Evolutionary conservation across 768 basidiomycete species (phyloP).

Genomic region (Pleurotus ostreatus): DNA sequence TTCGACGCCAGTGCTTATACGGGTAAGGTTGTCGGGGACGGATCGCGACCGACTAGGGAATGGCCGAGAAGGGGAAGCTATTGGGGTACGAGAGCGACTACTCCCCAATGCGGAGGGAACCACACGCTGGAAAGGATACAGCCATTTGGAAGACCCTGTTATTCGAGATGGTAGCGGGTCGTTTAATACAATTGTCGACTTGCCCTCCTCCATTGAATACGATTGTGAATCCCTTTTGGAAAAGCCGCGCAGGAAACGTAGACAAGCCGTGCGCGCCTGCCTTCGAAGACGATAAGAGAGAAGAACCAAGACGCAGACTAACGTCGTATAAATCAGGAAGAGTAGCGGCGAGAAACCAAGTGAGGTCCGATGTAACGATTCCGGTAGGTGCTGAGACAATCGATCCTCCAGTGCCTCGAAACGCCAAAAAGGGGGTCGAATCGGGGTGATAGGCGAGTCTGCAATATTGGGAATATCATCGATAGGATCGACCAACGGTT

Average conservation of each 20-base stretch:
- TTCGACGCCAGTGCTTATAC: slow-evolving; percentile 16
- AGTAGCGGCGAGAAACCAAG: slow-evolving; percentile 71
- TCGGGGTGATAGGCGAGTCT: slow-evolving; percentile 55
- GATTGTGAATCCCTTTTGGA: slow-evolving; percentile 25
- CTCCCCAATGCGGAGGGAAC: slow-evolving; percentile 17
- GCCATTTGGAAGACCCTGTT: slow-evolving; percentile 21
- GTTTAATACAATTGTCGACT: slow-evolving; percentile 14
- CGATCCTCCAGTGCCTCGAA: slow-evolving; percentile 59
- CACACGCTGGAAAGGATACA: slow-evolving; percentile 30
- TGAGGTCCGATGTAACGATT: slow-evolving; percentile 54
- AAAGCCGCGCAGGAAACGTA: slow-evolving; percentile 29
- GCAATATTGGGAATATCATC: slow-evolving; percentile 55
- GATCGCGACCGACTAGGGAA: slow-evolving; percentile 37
- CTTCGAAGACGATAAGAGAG: slow-evolving; percentile 57
- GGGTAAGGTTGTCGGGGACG: slow-evolving; percentile 22
- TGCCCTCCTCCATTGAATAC: slow-evolving; percentile 53
- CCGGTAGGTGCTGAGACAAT: slow-evolving; percentile 64
- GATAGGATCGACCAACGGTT: slow-evolving; percentile 70
- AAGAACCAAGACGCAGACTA: slow-evolving; percentile 38
- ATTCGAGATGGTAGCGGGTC: slow-evolving; percentile 28
- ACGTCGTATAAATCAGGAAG: slow-evolving; percentile 50
- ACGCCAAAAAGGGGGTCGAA: slow-evolving; percentile 58
- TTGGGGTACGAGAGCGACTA: slow-evolving; percentile 20
- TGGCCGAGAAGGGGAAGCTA: slow-evolving; percentile 18
- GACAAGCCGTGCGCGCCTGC: slow-evolving; percentile 40